A percentile compares a stretch with the other conserved stretches of the same genome.
Conservation (phyloP, 1,139 yeast species). For the Geotrichum reessii region DNA sequence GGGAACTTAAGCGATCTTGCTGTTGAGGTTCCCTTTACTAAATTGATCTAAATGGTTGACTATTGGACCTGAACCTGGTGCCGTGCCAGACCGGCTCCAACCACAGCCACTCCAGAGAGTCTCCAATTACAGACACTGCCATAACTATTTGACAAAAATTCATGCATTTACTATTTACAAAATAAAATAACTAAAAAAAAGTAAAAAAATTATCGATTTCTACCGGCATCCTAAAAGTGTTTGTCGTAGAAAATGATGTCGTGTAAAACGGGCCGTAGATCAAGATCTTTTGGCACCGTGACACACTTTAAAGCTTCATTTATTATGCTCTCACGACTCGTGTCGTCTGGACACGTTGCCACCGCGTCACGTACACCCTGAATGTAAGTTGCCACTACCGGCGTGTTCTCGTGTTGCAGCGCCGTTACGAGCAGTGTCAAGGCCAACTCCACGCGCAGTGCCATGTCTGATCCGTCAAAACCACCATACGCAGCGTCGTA, state of each 20-base stretch:
- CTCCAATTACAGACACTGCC: too few relatives aligned
- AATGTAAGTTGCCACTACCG: conserved; percentile 24
- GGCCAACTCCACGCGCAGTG: conserved; percentile 27
- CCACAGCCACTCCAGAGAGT: too few relatives aligned
- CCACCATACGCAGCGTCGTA: conserved; percentile 9
- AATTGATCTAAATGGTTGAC: too few relatives aligned
- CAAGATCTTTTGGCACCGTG: conserved; percentile 28
- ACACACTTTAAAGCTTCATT: conserved; percentile 28
- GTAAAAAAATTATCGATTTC: background rate
- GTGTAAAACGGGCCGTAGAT: conserved; percentile 26
- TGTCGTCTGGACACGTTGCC: conserved; percentile 16
- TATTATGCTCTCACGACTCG: conserved; percentile 9
- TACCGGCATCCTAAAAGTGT: background rate
- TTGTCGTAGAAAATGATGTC: conserved; percentile 23
- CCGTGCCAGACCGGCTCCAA: background rate
- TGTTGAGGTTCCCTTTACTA: too few relatives aligned
- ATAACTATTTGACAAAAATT: too few relatives aligned
- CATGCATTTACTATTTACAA: too few relatives aligned
- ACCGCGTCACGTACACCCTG: conserved; percentile 26
- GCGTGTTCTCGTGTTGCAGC: conserved; percentile 24
- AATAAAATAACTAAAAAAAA: background rate
- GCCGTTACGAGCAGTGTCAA: conserved; percentile 28
- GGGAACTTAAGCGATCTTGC: too few relatives aligned
- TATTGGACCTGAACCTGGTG: background rate
- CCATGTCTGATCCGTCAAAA: conserved; percentile 14